phyloP scores from a whole-genome alignment of 495 filamentous ascomycete species.

The Venustampulla echinocandica region DNA sequence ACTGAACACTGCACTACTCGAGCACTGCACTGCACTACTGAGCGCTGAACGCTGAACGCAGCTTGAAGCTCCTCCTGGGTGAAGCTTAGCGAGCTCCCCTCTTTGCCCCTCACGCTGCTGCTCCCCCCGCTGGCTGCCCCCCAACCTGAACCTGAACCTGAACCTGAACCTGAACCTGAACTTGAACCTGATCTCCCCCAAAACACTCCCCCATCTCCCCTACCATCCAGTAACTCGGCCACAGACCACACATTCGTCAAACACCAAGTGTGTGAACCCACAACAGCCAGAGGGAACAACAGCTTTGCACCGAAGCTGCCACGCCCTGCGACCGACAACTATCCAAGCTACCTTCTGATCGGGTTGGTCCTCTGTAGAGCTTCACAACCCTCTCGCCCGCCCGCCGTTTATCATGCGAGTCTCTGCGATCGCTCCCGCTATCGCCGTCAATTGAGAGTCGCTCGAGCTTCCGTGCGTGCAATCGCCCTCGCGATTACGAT shows the following conservation, averaged over 20 bases:
- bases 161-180: background rate
- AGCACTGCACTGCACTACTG: no score
- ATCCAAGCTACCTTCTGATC: background rate
- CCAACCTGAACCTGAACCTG: no score
- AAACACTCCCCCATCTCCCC: background rate
- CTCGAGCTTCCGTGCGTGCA: constrained; percentile 3
- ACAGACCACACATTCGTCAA: constrained; percentile 8
- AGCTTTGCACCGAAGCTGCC: constrained; percentile 15
- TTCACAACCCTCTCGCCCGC: constrained; percentile 1
- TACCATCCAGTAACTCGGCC: no score
- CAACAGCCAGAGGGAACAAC: no score
- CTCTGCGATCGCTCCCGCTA: constrained; percentile 3
- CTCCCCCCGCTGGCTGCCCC: no score
- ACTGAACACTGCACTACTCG: no score
- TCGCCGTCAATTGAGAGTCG: constrained; percentile 17
- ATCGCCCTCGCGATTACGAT: constrained; percentile 6
- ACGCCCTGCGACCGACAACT: no score
- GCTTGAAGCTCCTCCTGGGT: no score
- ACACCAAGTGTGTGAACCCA: constrained; percentile 18
- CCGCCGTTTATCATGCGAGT: constrained; percentile 7
- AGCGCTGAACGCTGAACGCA: no score
- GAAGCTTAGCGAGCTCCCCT: no score
- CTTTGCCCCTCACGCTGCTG: no score
- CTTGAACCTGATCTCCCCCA: constrained; percentile 2
- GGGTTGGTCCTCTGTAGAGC: background rate